Evolutionary conservation across 495 filamentous ascomycete species (phyloP).

Genomic region (Penicillium samsonianum): DNA sequence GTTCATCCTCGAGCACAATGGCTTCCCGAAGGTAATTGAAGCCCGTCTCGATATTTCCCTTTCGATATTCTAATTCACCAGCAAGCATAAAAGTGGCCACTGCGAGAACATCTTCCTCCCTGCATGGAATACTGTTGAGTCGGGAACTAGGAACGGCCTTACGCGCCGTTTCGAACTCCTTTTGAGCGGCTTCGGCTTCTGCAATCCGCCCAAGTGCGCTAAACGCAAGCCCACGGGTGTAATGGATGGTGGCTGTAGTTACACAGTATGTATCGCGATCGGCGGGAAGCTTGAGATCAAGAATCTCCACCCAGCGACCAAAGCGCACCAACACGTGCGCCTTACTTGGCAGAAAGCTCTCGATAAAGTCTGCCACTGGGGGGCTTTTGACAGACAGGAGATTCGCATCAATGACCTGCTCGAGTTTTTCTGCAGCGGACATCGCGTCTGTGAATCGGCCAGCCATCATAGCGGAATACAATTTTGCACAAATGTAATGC

Average conservation of each 20-base stretch:
- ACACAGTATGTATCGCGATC: neutral
- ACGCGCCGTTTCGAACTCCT: neutral
- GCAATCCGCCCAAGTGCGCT: conserved; percentile 1
- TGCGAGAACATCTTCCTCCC: neutral
- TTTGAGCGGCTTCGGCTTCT: neutral
- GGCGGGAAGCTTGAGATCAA: neutral
- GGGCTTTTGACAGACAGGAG: neutral
- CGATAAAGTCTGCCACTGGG: neutral
- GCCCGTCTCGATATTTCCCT: neutral
- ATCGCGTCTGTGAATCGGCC: neutral
- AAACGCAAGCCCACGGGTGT: conserved; percentile 2
- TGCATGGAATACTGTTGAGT: conserved; percentile 8
- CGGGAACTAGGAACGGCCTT: neutral
- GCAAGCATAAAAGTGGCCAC: conserved; percentile 2
- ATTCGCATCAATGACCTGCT: neutral
- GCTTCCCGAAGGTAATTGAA: neutral
- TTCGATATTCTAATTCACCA: conserved; percentile 3
- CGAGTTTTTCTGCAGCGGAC: conserved; percentile 2
- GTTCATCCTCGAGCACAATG: neutral
- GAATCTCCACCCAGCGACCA: conserved; percentile 5
- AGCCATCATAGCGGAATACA: conserved; percentile 8
- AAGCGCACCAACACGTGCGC: conserved; percentile 5
- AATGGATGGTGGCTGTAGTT: neutral
- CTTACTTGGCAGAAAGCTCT: conserved; percentile 5
- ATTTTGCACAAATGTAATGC: conserved; percentile 5